Percentiles rank a stretch among this genome's conserved stretches.
These are phyloP conservation scores for Chenopodium berlandieri DNA, from an alignment of 148 eudicot species.

Conservation along the genomic window DNA sequence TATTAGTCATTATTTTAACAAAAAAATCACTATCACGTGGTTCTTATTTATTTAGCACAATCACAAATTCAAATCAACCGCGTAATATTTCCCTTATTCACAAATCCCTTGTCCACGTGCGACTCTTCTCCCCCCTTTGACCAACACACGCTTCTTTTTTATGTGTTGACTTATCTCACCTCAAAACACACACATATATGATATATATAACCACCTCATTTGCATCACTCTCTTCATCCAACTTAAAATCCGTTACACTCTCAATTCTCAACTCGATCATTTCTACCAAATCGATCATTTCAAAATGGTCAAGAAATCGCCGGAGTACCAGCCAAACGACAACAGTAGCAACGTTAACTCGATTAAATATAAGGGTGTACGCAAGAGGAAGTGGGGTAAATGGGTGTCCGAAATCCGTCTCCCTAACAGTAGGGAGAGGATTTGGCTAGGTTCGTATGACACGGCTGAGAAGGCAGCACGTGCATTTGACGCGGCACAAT, in stretches of 20 bases:
- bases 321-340: no score
- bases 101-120: conserved; percentile 14
- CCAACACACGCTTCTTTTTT: conserved; percentile 29
- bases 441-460: conserved; percentile 81
- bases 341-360: background rate
- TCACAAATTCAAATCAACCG: conserved; percentile 17
- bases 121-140: conserved; percentile 13
- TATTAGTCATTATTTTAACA: no score
- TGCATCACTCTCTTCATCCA: no score
- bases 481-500: conserved; percentile 87
- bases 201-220: conserved; percentile 7
- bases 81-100: background rate
- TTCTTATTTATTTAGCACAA: background rate
- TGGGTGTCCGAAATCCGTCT: conserved; percentile 84
- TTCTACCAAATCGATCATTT: background rate
- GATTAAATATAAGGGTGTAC: conserved; percentile 67
- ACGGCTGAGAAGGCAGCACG: conserved; percentile 72
- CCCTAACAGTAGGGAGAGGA: conserved; percentile 78
- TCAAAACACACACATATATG: background rate
- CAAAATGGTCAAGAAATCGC: background rate
- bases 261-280: no score
- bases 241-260: no score
- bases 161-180: conserved; percentile 18
- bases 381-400: conserved; percentile 93
- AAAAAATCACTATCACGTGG: conserved; percentile 27